These are phyloP conservation scores for Nannochloris sp. DNA, from an alignment of 139 green algal species.

Conservation along the genomic window DNA sequence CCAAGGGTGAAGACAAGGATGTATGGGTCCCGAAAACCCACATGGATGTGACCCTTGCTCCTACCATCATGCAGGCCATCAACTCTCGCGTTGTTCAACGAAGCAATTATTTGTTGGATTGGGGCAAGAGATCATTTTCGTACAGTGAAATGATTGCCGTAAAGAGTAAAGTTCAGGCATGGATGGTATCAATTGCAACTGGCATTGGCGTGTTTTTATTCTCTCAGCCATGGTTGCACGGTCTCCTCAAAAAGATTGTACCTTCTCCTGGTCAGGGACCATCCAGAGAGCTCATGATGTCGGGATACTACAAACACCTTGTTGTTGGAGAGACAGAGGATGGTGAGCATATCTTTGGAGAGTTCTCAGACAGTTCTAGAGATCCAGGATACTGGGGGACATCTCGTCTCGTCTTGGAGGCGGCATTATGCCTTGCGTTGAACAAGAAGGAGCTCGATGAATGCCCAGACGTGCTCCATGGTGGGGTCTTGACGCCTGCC, in stretches of 20 bases:
- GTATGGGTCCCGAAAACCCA: slow-evolving; percentile 16
- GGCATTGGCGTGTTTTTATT: neutral
- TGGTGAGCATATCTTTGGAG: slow-evolving; percentile 1
- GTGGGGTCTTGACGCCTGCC: slow-evolving; percentile 59
- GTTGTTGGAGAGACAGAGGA: slow-evolving; percentile 9
- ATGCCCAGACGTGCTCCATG: slow-evolving; percentile 11
- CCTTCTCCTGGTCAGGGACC: slow-evolving; percentile 21
- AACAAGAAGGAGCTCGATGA: slow-evolving; percentile 33
- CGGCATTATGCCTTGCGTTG: slow-evolving; percentile 35
- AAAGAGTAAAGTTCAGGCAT: slow-evolving; percentile 4
- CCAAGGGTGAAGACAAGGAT: slow-evolving; percentile 13
- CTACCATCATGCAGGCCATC: slow-evolving; percentile 32
- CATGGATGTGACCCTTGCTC: slow-evolving; percentile 9
- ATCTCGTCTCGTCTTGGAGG: slow-evolving; percentile 46
- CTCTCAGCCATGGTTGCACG: slow-evolving; percentile 19
- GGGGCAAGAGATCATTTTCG: slow-evolving; percentile 33
- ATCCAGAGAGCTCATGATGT: slow-evolving; percentile 12
- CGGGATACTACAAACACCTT: slow-evolving; percentile 14
- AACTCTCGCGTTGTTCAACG: slow-evolving; percentile 62
- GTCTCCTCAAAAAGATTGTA: slow-evolving; percentile 23
- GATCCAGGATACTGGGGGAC: slow-evolving; percentile 27
- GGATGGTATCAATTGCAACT: slow-evolving; percentile 8
- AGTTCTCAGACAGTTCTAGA: slow-evolving; percentile 13
- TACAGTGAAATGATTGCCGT: slow-evolving; percentile 39
- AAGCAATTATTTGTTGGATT: slow-evolving; percentile 35